Evolutionary conservation across 768 basidiomycete species (phyloP).

Genomic region (Lactarius psammicola): DNA sequence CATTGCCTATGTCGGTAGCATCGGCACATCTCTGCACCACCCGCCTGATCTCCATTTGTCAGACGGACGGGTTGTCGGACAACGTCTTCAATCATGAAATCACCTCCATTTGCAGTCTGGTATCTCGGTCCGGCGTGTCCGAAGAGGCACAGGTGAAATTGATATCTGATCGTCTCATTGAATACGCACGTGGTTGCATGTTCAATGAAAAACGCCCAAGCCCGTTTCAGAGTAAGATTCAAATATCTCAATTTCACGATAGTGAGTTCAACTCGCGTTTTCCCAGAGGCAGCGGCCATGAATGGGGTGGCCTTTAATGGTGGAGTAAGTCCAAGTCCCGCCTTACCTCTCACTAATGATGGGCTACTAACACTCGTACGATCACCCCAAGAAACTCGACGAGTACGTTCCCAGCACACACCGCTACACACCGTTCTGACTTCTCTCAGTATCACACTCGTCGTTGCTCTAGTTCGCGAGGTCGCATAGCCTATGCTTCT

Average conservation of each 20-base stretch:
- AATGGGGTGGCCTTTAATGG: slow-evolving; percentile 66
- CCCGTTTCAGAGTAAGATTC: slow-evolving; percentile 67
- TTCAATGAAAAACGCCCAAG: slow-evolving; percentile 57
- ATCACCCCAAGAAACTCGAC: slow-evolving; percentile 61
- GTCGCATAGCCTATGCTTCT: slow-evolving; percentile 38
- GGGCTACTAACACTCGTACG: not conserved
- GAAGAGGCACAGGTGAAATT: slow-evolving; percentile 64
- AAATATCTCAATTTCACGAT: not conserved
- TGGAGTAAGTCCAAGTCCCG: slow-evolving; percentile 55
- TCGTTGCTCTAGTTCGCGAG: slow-evolving; percentile 68
- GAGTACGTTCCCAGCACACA: slow-evolving; percentile 51
- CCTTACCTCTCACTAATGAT: slow-evolving; percentile 9
- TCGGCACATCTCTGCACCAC: not conserved
- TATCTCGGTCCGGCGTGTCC: slow-evolving; percentile 39
- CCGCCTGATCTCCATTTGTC: slow-evolving; percentile 10
- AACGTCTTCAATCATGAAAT: slow-evolving; percentile 69
- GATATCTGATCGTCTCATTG: slow-evolving; percentile 71
- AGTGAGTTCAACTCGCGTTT: slow-evolving; percentile 7
- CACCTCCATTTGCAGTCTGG: slow-evolving; percentile 64
- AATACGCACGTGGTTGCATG: slow-evolving; percentile 72
- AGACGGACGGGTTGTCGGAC: slow-evolving; percentile 59
- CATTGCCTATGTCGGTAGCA: slow-evolving; percentile 46
- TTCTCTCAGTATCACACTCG: slow-evolving; percentile 59
- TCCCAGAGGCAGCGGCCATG: slow-evolving; percentile 58
- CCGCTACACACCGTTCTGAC: slow-evolving; percentile 16